Evolutionary conservation across 169 alveolate species (phyloP).

Genomic region (Plasmodium ovale): DNA sequence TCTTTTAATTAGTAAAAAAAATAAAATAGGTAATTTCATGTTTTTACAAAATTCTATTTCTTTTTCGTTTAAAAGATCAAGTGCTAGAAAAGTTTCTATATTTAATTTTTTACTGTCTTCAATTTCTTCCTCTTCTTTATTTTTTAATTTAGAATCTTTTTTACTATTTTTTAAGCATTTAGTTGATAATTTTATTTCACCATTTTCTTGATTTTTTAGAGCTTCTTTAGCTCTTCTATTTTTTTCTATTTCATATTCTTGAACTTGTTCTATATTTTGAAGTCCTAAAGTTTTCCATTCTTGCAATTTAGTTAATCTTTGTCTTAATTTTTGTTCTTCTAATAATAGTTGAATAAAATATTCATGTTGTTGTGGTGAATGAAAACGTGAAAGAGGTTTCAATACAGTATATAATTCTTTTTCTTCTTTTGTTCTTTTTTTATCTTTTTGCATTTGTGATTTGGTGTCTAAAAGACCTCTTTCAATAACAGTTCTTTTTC

Average conservation of each 20-base stretch:
- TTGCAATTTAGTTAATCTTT: conserved; percentile 88
- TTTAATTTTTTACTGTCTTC: conserved; percentile 60
- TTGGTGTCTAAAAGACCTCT: conserved; percentile 92
- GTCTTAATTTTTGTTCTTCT: conserved; percentile 90
- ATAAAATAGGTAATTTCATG: conserved; percentile 80
- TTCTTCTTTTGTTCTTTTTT: conserved; percentile 91
- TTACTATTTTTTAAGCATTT: conserved; percentile 28
- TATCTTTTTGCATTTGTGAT: conserved; percentile 91
- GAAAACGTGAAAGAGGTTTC: conserved; percentile 91
- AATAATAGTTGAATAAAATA: conserved; percentile 89
- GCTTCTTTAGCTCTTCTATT: conserved; percentile 71
- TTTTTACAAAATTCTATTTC: conserved; percentile 82
- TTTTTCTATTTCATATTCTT: conserved; percentile 77
- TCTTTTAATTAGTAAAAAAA: conserved; percentile 79
- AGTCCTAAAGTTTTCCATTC: conserved; percentile 93
- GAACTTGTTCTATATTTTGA: conserved; percentile 90
- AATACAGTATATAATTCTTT: conserved; percentile 90
- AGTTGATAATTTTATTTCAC: conserved; percentile 6
- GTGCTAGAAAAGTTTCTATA: conserved; percentile 57
- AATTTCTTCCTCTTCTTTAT: conserved; percentile 33
- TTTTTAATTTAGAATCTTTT: conserved; percentile 45
- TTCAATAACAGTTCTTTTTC: conserved; percentile 89
- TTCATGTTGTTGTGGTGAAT: conserved; percentile 92
- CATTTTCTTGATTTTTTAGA: conserved; percentile 25
- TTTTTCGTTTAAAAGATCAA: conserved; percentile 75